A percentile compares a stretch with the other conserved stretches of the same genome.
Evolutionary conservation across 2,329 filamentous ascomycete genomes (phyloP).

Genomic region (Colletotrichum spaethianum): DNA sequence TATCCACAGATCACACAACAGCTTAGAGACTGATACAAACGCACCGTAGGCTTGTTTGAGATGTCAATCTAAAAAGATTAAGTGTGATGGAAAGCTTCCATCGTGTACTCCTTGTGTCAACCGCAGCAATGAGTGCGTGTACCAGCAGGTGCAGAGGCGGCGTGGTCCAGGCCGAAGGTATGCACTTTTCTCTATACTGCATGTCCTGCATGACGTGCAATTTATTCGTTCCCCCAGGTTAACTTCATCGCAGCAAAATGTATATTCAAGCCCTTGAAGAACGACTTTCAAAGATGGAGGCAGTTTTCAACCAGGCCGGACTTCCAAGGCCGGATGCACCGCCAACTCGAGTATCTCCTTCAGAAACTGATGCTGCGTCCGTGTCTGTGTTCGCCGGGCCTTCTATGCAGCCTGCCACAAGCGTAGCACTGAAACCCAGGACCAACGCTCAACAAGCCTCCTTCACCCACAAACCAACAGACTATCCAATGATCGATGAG

Average conservation of each 20-base stretch:
- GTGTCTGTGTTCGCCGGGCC: conserved; percentile 26
- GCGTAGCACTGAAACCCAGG: neutral
- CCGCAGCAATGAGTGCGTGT: conserved; percentile 31
- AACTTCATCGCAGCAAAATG: conserved; percentile 26
- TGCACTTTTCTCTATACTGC: neutral
- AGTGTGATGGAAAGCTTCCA: conserved; percentile 36
- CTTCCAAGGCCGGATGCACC: conserved; percentile 32
- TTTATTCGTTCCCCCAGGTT: neutral
- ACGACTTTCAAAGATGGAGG: conserved; percentile 40
- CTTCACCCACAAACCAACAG: conserved; percentile 17
- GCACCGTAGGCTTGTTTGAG: conserved; percentile 35
- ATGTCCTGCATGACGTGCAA: neutral
- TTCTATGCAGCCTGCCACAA: neutral
- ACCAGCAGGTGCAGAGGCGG: conserved; percentile 35
- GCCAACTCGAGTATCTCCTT: conserved; percentile 28
- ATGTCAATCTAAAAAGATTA: conserved; percentile 40
- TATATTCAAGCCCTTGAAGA: conserved; percentile 39
- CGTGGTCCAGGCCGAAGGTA: conserved; percentile 39
- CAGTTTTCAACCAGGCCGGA: conserved; percentile 27
- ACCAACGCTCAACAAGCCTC: conserved; percentile 12
- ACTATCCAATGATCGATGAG: conserved; percentile 8
- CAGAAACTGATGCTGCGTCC: conserved; percentile 34
- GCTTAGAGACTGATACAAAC: neutral
- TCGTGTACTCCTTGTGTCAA: conserved; percentile 34
- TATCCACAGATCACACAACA: neutral